Base-by-base conservation (phyloP, 2,329 filamentous ascomycete genomes). In the Aspergillus phoenicis region DNA sequence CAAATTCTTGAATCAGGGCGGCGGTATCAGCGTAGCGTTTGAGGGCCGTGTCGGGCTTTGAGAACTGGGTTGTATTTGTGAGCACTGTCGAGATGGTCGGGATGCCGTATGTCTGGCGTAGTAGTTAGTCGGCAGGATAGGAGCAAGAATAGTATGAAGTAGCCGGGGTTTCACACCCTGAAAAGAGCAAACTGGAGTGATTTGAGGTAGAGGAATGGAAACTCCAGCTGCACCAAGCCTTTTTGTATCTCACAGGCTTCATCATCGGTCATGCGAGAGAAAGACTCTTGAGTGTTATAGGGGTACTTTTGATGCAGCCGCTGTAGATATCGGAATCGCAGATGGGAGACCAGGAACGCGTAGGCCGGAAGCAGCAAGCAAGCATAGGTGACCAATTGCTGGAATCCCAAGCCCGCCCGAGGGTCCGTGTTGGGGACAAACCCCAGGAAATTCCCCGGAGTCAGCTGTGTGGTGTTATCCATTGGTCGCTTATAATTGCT, bases 161-260 rank as follows among this genome's bases (percentile, higher is more conserved):
- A 30, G 30, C n/a, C 17, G 8, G 49, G 24, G 36, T 15, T 0
- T 47, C 73, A 38, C 61, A 83, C 83, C 73, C 82, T 83, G 70
- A 88, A 86, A 5, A 88, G 76, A 1, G 85, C 84, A 69, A 88
- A 87, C 58, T 85, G 81, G 5, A 87, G 71, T 1, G 83, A 78
- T 53, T 82, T 84, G 11, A 77, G 70, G 57, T 76, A 81, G 0
- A 81, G 77, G 52, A 78, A 81, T 0, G 86, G 86, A 63, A 88
- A 88, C 65, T 88, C 86, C 3, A 83, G 73, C 53, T 82, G 74
- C 2, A 74, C 71, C 2, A 86, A 57, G 20, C 75, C 73, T 54
- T 71, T 75, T 39, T 82, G 75, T 52, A 87, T 85, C 43, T 78
- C 69, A 60, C 76, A 83, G 1, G 84, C 84, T 49, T 87, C 79